Base-by-base conservation (phyloP, 805 yeast species). In the Suhomyces faveliae region DNA sequence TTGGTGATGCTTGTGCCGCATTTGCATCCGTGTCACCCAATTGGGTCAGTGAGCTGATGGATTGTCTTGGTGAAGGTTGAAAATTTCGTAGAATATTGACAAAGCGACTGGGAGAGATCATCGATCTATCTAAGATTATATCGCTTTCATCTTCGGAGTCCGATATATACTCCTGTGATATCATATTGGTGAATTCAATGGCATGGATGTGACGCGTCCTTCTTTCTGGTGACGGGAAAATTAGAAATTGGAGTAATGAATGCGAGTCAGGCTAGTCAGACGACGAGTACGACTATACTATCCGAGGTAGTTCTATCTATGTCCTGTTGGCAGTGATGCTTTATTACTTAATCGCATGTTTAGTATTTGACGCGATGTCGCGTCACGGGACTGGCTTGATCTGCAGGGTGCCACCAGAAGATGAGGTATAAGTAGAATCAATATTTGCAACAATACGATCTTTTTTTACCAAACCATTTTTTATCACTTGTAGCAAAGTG, bases 61-160 rank as follows among this genome's bases (percentile, higher is more conserved):
- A 7, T 33, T 33, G 21, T 17, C 37, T 15, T 33, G 7, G 37
- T 8, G 40, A 8, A 13, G 25, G 40, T 12, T 24, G 24, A 24
- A 21, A 21, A 21, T 37, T 17, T 21, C 21, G 21, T 33, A 33
- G 37, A 10, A 33, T 24, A 30, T 15, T 20, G 19, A 15, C 37
- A 12, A 33, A 17, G 17, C 40, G 40, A 19, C 40, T 37, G 23
- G 40, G 44, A 20, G 58, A 49, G n/a, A 56, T 46, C 52, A 51
- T 44, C 15, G 57, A 46, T 11, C 51, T 38, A 13, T 49, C 42
- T 12, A 56, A 40, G 25, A 51, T 48, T 22, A 50, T 19, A 23
- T 42, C 49, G 9, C 47, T 54, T 17, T 64, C 69, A 39, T 54
- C 57, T 41, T 65, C 70, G 42, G 70, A 65, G 54, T 65, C 70